Evolutionary conservation across 2,329 filamentous ascomycete species (phyloP).

Genomic region (Scolecobasidium constrictum): DNA sequence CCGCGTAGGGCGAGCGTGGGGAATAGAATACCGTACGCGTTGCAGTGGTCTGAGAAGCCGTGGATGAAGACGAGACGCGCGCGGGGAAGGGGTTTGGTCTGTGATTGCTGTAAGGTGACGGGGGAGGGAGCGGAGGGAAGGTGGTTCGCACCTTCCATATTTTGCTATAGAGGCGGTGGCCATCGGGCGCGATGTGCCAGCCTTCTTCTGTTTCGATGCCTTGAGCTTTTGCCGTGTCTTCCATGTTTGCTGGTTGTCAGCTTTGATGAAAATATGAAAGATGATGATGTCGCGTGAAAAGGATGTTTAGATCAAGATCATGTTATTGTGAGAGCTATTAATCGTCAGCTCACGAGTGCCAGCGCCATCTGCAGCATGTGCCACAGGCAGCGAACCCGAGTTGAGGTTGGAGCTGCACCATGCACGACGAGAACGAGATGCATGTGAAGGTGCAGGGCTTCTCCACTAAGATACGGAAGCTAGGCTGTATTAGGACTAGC

Average conservation of each 20-base stretch:
- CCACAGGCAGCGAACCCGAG: too few species aligned
- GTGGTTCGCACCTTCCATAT: conserved; percentile 42
- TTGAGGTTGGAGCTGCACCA: too few species aligned
- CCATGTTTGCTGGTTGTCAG: background rate
- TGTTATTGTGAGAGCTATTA: too few species aligned
- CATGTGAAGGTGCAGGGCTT: too few species aligned
- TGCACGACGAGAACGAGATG: too few species aligned
- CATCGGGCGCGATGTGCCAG: conserved; percentile 40
- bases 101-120: conserved; percentile 4
- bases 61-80: conserved; percentile 77
- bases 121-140: conserved; percentile 9
- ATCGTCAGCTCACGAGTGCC: too few species aligned
- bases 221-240: conserved; percentile 1
- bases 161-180: conserved; percentile 47
- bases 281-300: too few species aligned
- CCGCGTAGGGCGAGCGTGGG: conserved; percentile 55
- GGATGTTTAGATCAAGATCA: too few species aligned
- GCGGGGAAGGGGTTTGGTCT: conserved; percentile 46
- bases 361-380: too few species aligned
- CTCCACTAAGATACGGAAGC: too few species aligned
- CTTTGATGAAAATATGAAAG: too few species aligned
- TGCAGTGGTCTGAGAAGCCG: conserved; percentile 78
- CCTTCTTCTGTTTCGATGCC: conserved; percentile 38
- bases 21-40: conserved; percentile 68
- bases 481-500: too few species aligned